Evolutionary conservation across 2,329 filamentous ascomycete species (phyloP).

Genomic region (Nannizzia gypsea): DNA sequence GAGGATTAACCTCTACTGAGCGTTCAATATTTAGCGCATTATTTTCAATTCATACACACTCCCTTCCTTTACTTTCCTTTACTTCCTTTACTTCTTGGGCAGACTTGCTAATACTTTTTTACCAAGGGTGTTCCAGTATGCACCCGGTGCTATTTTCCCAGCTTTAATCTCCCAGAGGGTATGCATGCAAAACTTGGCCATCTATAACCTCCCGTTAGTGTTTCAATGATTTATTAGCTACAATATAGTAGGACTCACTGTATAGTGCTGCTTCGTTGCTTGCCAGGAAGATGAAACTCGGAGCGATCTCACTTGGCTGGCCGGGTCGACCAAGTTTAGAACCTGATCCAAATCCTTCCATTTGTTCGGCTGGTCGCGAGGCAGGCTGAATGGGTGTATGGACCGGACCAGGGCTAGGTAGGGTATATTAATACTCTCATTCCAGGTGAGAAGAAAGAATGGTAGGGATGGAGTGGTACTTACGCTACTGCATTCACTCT

Average conservation of each 20-base stretch:
- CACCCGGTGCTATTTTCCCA: neutral
- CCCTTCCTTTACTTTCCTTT: neutral
- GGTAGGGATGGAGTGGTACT: conserved; percentile 11
- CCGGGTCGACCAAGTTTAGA: conserved; percentile 25
- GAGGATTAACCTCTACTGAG: neutral
- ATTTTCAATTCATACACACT: neutral
- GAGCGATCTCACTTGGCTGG: conserved; percentile 30
- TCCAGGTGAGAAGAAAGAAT: neutral
- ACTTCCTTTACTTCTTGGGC: neutral
- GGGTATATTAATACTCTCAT: neutral
- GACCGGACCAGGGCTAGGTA: conserved; percentile 22
- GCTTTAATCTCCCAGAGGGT: conserved; percentile 25
- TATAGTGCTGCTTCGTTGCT: conserved; percentile 26
- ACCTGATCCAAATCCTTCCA: conserved; percentile 24
- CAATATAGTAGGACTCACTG: conserved; percentile 18
- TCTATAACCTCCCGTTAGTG: conserved; percentile 14
- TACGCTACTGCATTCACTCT: conserved; percentile 40
- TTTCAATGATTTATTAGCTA: neutral
- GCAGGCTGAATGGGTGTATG: conserved; percentile 29
- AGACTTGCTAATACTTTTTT: conserved; percentile 14
- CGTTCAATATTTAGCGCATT: neutral
- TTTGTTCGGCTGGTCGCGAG: conserved; percentile 24
- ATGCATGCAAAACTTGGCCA: conserved; percentile 27
- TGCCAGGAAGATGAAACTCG: conserved; percentile 31
- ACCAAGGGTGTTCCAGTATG: neutral